These are phyloP conservation scores for Fraxinus sp. DNA, from an alignment of 305 asterid species.

Conservation along the genomic window DNA sequence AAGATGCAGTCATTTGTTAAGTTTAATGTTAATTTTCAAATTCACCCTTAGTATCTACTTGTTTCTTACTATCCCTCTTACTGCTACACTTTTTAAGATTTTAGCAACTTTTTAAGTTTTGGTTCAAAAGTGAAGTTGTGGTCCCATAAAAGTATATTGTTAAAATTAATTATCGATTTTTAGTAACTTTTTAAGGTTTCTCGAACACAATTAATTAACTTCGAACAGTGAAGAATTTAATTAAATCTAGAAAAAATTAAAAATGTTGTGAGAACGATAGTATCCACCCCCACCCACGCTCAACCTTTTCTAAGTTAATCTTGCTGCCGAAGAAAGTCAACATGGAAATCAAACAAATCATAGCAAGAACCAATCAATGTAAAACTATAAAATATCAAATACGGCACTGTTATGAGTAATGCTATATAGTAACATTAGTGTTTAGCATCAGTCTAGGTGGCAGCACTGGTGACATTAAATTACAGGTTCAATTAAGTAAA, in stretches of 20 bases:
- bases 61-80: background rate
- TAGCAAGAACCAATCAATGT: background rate
- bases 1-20: background rate
- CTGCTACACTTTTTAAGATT: background rate
- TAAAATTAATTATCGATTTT: background rate
- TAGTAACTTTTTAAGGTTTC: background rate
- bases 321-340: background rate
- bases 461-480: background rate
- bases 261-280: background rate
- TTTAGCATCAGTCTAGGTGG: background rate
- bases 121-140: background rate
- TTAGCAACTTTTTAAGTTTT: background rate
- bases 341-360: background rate
- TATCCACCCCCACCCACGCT: background rate
- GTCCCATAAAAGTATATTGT: background rate
- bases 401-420: background rate
- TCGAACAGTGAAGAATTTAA: background rate
- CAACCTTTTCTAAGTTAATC: background rate
- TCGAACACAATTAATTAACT: background rate
- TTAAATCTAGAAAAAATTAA: background rate
- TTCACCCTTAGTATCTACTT: background rate
- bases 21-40: background rate
- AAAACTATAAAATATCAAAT: background rate
- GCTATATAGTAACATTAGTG: background rate
- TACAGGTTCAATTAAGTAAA: background rate